Percentiles rank a stretch among this genome's conserved stretches.
Conservation (phyloP, 2,329 filamentous ascomycete genomes). For the Fusarium sp. region DNA sequence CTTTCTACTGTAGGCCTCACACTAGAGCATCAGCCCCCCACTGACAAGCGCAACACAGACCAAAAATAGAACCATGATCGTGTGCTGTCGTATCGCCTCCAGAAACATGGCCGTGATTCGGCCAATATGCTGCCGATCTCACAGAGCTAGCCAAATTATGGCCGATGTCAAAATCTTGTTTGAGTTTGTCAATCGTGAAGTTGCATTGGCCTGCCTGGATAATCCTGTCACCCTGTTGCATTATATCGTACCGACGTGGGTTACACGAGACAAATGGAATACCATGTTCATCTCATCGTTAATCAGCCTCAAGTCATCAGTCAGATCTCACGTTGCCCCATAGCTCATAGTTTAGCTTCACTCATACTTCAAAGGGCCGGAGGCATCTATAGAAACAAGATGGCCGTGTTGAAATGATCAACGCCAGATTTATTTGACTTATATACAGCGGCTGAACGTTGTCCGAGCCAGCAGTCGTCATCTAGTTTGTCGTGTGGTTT, state of each 20-base stretch:
- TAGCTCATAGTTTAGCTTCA: not conserved
- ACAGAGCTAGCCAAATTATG: not conserved
- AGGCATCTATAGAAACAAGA: constrained; percentile 34
- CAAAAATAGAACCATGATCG: constrained; percentile 45
- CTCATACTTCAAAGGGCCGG: not conserved
- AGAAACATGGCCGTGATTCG: constrained; percentile 33
- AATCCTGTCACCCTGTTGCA: not conserved
- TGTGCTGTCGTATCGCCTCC: constrained; percentile 36
- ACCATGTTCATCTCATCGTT: no score
- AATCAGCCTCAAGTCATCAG: not conserved
- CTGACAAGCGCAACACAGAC: constrained; percentile 7
- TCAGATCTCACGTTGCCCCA: not conserved
- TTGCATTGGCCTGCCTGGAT: not conserved
- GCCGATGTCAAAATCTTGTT: not conserved
- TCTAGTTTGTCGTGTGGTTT: constrained; percentile 47
- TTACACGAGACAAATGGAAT: no score
- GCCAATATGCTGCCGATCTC: constrained; percentile 16
- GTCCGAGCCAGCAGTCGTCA: constrained; percentile 43
- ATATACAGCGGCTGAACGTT: constrained; percentile 45
- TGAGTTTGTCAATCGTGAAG: not conserved
- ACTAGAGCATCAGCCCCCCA: constrained; percentile 5
- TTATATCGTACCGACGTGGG: no score
- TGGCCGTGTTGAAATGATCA: constrained; percentile 35
- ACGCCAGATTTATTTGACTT: constrained; percentile 45
- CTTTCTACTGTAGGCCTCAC: constrained; percentile 5